Evolutionary conservation across 108 stramenopile genomes (phyloP).

Genomic region (Conticribra weissflogii): DNA sequence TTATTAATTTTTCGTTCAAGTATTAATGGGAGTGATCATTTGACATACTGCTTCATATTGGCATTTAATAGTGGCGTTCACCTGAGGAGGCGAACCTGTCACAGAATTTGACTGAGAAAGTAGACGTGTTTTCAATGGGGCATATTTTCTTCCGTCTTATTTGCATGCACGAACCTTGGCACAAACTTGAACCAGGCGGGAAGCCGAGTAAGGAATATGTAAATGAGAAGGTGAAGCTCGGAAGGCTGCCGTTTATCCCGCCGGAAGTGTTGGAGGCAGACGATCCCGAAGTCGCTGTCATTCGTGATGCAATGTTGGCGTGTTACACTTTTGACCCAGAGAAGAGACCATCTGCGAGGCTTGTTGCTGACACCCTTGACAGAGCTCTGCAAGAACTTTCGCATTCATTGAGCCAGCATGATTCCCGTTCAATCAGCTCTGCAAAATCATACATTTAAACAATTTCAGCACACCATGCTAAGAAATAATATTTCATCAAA

Average conservation of each 20-base stretch:
- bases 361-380: slow-evolving; percentile 60
- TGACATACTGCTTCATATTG: no score
- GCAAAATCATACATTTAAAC: no score
- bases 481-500: no score
- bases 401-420: no score
- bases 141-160: slow-evolving; percentile 80
- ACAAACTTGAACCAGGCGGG: slow-evolving; percentile 68
- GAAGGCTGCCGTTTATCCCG: slow-evolving; percentile 61
- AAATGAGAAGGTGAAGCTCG: slow-evolving; percentile 50
- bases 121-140: slow-evolving; percentile 81
- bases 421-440: not conserved
- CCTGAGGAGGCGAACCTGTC: slow-evolving; percentile 75
- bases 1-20: not conserved
- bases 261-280: slow-evolving; percentile 44
- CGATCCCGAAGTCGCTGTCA: slow-evolving; percentile 62
- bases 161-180: slow-evolving; percentile 76
- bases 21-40: not conserved
- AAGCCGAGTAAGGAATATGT: slow-evolving; percentile 58
- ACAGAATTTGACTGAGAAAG: slow-evolving; percentile 69
- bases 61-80: slow-evolving; percentile 59
- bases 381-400: slow-evolving; percentile 32
- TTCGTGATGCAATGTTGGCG: slow-evolving; percentile 68
- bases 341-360: slow-evolving; percentile 56
- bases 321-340: slow-evolving; percentile 66
- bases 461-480: no score